A percentile compares a stretch with the other conserved stretches of the same genome.
Evolutionary conservation across 805 yeast genomes (phyloP).

Genomic region (Maudiozyma barnettii): DNA sequence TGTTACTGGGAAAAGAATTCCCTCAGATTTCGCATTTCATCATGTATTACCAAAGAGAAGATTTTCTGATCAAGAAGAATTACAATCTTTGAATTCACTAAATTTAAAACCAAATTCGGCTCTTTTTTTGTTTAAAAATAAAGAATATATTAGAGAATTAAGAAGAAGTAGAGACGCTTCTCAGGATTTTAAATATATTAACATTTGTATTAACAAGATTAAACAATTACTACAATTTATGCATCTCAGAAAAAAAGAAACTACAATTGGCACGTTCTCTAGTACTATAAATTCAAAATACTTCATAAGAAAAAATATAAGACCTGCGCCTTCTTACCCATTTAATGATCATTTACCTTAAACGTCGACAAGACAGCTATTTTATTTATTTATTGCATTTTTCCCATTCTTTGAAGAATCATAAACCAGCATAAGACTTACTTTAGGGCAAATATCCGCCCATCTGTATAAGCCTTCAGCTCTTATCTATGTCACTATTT

Average conservation of each 20-base stretch:
- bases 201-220: background rate
- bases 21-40: slow-evolving; percentile 33
- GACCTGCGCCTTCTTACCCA: background rate
- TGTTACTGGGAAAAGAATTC: slow-evolving; percentile 35
- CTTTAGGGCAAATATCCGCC: no score
- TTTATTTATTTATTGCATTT: no score
- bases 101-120: slow-evolving; percentile 63
- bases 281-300: background rate
- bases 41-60: slow-evolving; percentile 51
- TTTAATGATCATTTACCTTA: background rate
- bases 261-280: no score
- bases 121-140: slow-evolving; percentile 21
- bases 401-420: no score
- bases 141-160: slow-evolving; percentile 10
- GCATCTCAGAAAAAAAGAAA: background rate
- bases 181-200: background rate
- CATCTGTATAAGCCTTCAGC: no score
- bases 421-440: no score
- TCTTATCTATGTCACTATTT: no score
- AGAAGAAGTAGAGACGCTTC: slow-evolving; percentile 13
- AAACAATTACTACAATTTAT: background rate
- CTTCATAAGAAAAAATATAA: background rate
- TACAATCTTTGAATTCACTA: slow-evolving; percentile 40
- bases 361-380: no score
- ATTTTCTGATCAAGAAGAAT: slow-evolving; percentile 53